phyloP scores from a whole-genome alignment of 108 stramenopile species.

The Pelagomonas calceolata region DNA sequence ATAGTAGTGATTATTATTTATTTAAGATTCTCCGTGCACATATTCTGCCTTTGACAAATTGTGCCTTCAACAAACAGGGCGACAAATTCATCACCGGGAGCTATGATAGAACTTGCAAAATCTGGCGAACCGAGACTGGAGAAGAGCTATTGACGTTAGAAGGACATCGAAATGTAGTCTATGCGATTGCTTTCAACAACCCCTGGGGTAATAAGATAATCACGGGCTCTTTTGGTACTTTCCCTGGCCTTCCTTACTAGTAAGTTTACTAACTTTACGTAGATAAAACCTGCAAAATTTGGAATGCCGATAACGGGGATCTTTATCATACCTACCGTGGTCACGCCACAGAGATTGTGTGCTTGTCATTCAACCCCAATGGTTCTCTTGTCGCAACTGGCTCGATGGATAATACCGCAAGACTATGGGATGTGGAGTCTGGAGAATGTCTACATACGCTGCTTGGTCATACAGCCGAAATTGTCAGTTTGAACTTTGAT shows the following conservation, averaged over 20 bases:
- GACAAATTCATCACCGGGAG: conserved; percentile 57
- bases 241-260: not conserved
- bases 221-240: conserved; percentile 39
- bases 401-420: conserved; percentile 57
- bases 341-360: conserved; percentile 57
- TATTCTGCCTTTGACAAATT: conserved; percentile 55
- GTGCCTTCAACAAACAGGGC: conserved; percentile 58
- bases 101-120: conserved; percentile 57
- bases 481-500: conserved; percentile 51
- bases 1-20: conserved; percentile 45
- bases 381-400: conserved; percentile 49
- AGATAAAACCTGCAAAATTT: conserved; percentile 51
- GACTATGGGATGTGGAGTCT: conserved; percentile 53
- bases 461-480: conserved; percentile 53
- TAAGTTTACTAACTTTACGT: not conserved
- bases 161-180: conserved; percentile 56
- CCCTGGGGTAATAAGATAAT: conserved; percentile 58
- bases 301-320: conserved; percentile 37
- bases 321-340: conserved; percentile 53
- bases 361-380: conserved; percentile 49
- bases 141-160: conserved; percentile 53
- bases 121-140: conserved; percentile 54
- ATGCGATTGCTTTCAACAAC: conserved; percentile 62
- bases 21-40: conserved; percentile 56
- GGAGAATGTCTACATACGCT: conserved; percentile 55